Base-by-base conservation (phyloP, 2,329 filamentous ascomycete species). In the Ascochyta lentis region DNA sequence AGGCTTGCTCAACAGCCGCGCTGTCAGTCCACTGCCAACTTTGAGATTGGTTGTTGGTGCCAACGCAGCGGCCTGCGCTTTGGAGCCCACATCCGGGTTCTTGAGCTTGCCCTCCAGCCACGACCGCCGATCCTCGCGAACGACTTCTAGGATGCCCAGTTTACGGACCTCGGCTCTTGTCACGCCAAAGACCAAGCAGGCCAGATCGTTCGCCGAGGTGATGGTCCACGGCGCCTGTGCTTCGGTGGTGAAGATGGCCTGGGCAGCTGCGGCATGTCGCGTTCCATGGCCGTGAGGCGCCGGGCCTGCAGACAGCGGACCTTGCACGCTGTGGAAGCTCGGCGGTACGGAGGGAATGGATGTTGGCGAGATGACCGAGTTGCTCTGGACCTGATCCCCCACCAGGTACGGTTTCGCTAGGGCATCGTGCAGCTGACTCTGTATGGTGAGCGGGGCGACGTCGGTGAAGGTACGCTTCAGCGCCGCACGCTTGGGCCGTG, bases 221-320 rank as follows among this genome's bases (percentile, higher is more conserved):
- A 99, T 97, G 1, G 94, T 99, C 90, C 92, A 99, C 3, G 94
- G 95, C 8, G 91, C 85, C 61, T 89, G 87, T 13, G 90, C 84
- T 75, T 96, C 91, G n/a, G 95, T 99, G 7, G 94, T 96, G 73
- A 99, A 99, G 54, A 99, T 97, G 49, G 95, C 95, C 75, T 99
- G 95, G 5, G 94, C 91, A 38, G 92, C 91, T 7, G 92, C 92
- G 13, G 90, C 88, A 87, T 92, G 96, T 74, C 95, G 87, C 67
- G 91, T 95, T 54, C 91, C 90, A 76, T 97, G 93, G 8, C 90
- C 90, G 75, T 97, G 94, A n/a, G 80, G 79, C 34, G 78, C 79
- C 35, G 77, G 72, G 16, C 77, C 77, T 49, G 65, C 70, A 64
- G 60, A 68, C 64, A 77, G 65, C 49, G 70, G 67, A 41, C 61